Evolutionary conservation across 1,284 basidiomycete species (phyloP), one percentile per base, ranked within the genome.

Genomic region (Agaricales sp.): DNA sequence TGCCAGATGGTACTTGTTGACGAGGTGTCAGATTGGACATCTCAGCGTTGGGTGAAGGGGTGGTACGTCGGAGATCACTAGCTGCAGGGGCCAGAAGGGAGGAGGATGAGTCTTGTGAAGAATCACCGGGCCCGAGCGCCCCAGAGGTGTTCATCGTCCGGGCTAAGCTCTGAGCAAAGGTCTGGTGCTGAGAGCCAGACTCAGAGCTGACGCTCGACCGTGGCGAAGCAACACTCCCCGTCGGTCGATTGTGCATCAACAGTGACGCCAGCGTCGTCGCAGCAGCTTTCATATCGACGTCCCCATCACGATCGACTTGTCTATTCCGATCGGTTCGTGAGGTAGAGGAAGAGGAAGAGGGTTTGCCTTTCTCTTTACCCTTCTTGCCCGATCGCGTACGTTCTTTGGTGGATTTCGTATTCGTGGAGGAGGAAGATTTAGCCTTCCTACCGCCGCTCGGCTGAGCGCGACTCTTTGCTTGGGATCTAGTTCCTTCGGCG

Each of bases 211-310:
- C 67, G 55, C 79, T 83, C 16, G 82, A 83, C 49, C 80, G 74
- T 41, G 82, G 82, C 3, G 82, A 83, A 21, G 76, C 73, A 41
- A 70, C 70, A 59, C 74, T 74, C 18, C 71, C 73, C 14, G 78
- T 75, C 37, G 78, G 75, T 47, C 82, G 73, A 55, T 82, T 74
- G 50, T 80, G 73, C 49, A 81, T 70, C 47, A 82, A 67, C 46
- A 89, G 68, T 11, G 79, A 80, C 1, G 87, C 87, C 52, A 89
- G 67, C 4, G 30, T 35, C 30, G 86, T 85, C 19, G 80, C 82
- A 3, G 87, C 86, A 24, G 86, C 86, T 61, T 86, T 82, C 73
- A 87, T 82, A 61, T 88, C 84, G 48, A 81, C 73, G 53, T 82
- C 82, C 16, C 69, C 71, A 57, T 78, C 73, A 14, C 63, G 62